Conservation (phyloP, 2,329 filamentous ascomycete genomes). For the Epichloe scottii region DNA sequence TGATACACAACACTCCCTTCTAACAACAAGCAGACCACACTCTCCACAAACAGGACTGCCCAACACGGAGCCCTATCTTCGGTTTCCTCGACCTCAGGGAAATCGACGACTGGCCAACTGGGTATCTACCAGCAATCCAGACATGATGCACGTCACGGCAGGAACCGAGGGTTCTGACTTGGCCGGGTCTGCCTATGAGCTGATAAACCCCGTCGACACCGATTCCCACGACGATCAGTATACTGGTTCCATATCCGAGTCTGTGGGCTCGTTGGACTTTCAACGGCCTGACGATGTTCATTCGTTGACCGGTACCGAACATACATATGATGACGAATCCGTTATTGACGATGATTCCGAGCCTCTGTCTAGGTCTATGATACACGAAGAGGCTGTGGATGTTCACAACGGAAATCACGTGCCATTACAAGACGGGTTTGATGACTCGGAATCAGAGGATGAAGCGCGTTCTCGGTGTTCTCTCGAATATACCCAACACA, state of each 20-base stretch:
- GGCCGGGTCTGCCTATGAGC: conserved; percentile 44
- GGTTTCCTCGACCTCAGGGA: conserved; percentile 44
- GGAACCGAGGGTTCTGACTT: conserved; percentile 37
- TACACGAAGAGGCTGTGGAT: conserved; percentile 6
- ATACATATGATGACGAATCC: conserved; percentile 31
- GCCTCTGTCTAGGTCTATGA: conserved; percentile 3
- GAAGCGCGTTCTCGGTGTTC: conserved; percentile 27
- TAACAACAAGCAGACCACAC: conserved; percentile 9
- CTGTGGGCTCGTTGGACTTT: conserved; percentile 37
- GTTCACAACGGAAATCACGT: conserved; percentile 2
- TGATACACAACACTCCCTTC: conserved; percentile 17
- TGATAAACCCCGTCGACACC: conserved; percentile 40
- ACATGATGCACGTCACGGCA: conserved; percentile 38
- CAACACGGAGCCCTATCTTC: conserved; percentile 36
- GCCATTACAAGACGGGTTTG: neutral
- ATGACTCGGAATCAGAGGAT: conserved; percentile 23
- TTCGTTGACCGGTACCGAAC: conserved; percentile 37
- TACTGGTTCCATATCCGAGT: conserved; percentile 35
- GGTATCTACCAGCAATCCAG: conserved; percentile 44
- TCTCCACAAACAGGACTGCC: conserved; percentile 16
- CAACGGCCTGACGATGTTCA: conserved; percentile 38
- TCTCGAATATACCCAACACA: conserved; percentile 37
- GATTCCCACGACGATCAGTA: conserved; percentile 38
- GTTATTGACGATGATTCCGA: conserved; percentile 21
- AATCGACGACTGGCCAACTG: conserved; percentile 45